Conservation (phyloP, 495 filamentous ascomycete species). For the Penicillium verhagenii region DNA sequence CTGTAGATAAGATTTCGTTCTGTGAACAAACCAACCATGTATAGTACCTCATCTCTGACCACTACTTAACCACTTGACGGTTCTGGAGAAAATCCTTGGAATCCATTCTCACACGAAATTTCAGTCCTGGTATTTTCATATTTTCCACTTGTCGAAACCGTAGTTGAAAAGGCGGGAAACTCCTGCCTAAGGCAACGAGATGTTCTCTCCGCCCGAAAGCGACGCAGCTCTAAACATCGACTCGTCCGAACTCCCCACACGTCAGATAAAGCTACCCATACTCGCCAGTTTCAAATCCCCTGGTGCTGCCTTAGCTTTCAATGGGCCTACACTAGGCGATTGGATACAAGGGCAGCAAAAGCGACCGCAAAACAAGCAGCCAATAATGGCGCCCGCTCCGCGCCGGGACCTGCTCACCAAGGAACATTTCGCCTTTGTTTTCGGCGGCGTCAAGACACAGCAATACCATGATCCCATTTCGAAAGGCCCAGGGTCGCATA, state of each 20-base stretch:
- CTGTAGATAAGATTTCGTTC: no score
- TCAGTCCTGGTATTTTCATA: no score
- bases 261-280: neutral
- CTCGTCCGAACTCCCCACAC: neutral
- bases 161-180: no score
- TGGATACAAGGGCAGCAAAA: conserved; percentile 13
- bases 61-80: no score
- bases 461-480: conserved; percentile 60
- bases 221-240: neutral
- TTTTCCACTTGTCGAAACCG: no score
- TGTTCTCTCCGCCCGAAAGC: conserved; percentile 7
- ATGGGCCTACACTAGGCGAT: conserved; percentile 6
- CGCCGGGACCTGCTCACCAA: conserved; percentile 57
- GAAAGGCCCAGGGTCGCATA: conserved; percentile 51
- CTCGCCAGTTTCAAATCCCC: conserved; percentile 1
- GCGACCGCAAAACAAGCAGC: conserved; percentile 15
- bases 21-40: no score
- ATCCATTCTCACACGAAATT: no score
- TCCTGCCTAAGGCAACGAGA: conserved; percentile 22
- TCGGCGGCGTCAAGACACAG: conserved; percentile 58
- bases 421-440: conserved; percentile 59
- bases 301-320: conserved; percentile 18
- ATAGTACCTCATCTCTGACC: no score
- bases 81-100: no score
- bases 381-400: conserved; percentile 51